Evolutionary conservation across 495 filamentous ascomycete genomes (phyloP), one percentile per base, ranked within the genome.

Genomic region (Rostrohypoxylon terebratum): DNA sequence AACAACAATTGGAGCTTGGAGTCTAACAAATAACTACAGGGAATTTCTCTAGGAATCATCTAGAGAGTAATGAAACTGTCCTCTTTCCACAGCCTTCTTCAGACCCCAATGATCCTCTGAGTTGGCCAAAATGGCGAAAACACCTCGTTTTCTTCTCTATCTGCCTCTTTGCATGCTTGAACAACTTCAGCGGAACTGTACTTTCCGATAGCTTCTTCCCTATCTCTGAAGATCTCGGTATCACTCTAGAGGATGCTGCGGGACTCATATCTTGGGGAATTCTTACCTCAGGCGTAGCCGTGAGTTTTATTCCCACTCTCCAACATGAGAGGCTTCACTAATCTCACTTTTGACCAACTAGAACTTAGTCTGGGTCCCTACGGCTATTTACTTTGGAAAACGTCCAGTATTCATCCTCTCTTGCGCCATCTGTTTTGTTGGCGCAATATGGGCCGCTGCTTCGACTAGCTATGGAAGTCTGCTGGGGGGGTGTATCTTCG

Each of bases 281-380:
- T 28, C 63, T 66, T 28, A 66, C 53, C 9, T 51, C 45, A 1
- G 63, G 63, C 21, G 23, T 66, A 16, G 36, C 63, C 7, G 63
- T 66, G 18, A 66, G 53, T 36, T 11, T 25, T 36, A 13, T 9
- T 40, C 38, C 6, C 2, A 38, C 4, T 6, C 10, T 44, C 16
- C 7, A 2, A 16, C n/a, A 8, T 2, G 28, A 16, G 11, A 38
- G 16, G 13, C 5, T 2, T 8, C 4, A 16, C 13, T 34, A 8
- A 45, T 2, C 31, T 20, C 34, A 47, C 16, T 11, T 36, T 8
- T 18, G 25, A 23, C 28, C 10, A 58, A 34, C 28, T 11, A 66
- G 63, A 66, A 66, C 18, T 66, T 66, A 18, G 6, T 66, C 33
- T 66, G 63, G 63, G 63, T 66, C 14, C 63, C 63, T 48, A 45